Conservation (phyloP, 2,329 filamentous ascomycete species). For the Neofusicoccum laricinum region DNA sequence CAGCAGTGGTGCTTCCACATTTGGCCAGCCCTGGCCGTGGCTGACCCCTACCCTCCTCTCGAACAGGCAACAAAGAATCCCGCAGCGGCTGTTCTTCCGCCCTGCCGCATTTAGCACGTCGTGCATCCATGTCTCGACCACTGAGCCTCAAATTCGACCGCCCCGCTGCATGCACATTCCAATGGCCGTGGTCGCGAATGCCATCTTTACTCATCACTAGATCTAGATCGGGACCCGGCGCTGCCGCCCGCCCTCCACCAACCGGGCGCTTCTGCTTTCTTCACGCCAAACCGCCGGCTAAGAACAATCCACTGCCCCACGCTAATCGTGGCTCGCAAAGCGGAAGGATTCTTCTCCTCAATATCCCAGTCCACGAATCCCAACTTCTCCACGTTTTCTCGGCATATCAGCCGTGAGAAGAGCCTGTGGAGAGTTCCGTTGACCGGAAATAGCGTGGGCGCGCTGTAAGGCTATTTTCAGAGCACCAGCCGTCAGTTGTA, state of each 20-base stretch:
- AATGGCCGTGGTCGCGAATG: not conserved
- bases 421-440: conserved; percentile 45
- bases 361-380: conserved; percentile 35
- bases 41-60: not conserved
- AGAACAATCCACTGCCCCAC: conserved; percentile 47
- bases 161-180: not conserved
- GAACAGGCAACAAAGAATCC: not conserved
- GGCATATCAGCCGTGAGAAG: conserved; percentile 27
- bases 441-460: conserved; percentile 41
- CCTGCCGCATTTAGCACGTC: not conserved
- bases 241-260: not conserved
- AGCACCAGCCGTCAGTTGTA: not conserved
- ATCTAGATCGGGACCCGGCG: not conserved
- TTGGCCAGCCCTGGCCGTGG: not conserved
- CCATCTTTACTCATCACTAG: not conserved
- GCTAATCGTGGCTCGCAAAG: conserved; percentile 39
- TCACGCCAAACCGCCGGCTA: conserved; percentile 42
- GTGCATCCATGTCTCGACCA: not conserved
- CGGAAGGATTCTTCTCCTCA: conserved; percentile 25
- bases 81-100: not conserved
- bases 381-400: conserved; percentile 27
- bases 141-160: not conserved
- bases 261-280: conserved; percentile 18
- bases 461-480: conserved; percentile 39
- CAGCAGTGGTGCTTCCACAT: not conserved